Base-by-base conservation (phyloP, 768 basidiomycete species). In the Sarcodon sp. region DNA sequence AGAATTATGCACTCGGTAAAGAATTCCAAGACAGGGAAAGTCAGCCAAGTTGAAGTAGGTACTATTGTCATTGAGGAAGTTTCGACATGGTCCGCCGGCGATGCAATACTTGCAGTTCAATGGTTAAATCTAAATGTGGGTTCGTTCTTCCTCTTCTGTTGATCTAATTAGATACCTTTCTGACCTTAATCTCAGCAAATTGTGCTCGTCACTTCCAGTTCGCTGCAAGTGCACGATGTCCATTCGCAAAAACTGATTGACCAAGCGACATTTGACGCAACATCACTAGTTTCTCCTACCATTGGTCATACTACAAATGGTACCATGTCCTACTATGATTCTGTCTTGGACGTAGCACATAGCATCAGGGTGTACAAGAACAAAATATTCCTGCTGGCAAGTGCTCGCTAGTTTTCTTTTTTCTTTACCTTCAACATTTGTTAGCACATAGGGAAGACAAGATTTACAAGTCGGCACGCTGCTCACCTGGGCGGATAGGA, bases 401-500 rank as follows among this genome's bases (percentile, higher is more conserved):
- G 86, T 64, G 38, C 53, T 36, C 1, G 41, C 45, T 36, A 37
- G 39, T 46, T 6, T 47, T 12, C 27, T 18, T 36, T 33, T 38
- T 13, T 18, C 31, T 32, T 31, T 35, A 33, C 21, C 21, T 51
- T 36, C 48, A 33, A 47, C 10, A 10, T 43, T 53, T 39, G 54
- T 41, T 47, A 45, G 48, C 16, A n/a, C 46, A n/a, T 54, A 87
- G 89, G 75, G 77, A 43, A 71, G 72, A 46, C 69, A 80, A 48
- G 76, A 76, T 44, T 53, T 97, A 1, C 72, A 76, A 59, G 90
- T 86, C 3, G 96, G 91, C 27, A 87, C 85, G 2, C 69, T 98
- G 16, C 68, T 92, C 32, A 89, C 90, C 1, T 99, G 96, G 96
- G 90, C 94, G 5, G 96, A 99, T 61, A 80, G 84, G 39, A 82